Percentiles rank a stretch among this genome's conserved stretches.
Evolutionary conservation across 768 basidiomycete species (phyloP).

Genomic region (Tulasnella sp.): DNA sequence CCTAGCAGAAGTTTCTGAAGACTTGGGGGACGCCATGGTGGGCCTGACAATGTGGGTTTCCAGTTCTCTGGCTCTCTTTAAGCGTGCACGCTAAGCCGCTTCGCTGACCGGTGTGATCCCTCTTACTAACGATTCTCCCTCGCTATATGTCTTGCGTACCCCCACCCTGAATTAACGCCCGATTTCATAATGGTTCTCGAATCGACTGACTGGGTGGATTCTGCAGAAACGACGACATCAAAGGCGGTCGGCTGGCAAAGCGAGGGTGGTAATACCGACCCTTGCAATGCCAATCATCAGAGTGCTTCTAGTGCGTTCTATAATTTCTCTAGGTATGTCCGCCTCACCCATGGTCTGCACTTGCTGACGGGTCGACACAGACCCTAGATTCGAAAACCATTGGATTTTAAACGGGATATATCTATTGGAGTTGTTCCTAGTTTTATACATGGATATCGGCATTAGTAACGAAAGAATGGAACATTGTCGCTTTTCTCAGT

Average conservation of each 20-base stretch:
- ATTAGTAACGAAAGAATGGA: background rate
- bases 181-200: background rate
- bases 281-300: conserved; percentile 9
- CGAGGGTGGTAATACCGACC: conserved; percentile 57
- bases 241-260: conserved; percentile 64
- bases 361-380: background rate
- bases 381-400: background rate
- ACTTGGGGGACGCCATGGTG: conserved; percentile 89
- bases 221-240: conserved; percentile 56
- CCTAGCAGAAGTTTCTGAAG: conserved; percentile 81
- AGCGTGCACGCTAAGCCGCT: background rate
- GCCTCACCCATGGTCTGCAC: background rate
- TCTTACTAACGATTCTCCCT: background rate
- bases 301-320: background rate
- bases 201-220: background rate
- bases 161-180: background rate
- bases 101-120: background rate
- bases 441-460: background rate
- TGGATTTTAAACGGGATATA: conserved; percentile 6
- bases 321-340: background rate
- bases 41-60: conserved; percentile 75
- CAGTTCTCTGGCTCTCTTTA: background rate
- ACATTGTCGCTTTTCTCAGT: background rate
- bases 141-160: background rate
- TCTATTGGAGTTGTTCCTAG: background rate